Conservation (phyloP, 2,329 filamentous ascomycete genomes). For the Hymenoscyphus albidus region DNA sequence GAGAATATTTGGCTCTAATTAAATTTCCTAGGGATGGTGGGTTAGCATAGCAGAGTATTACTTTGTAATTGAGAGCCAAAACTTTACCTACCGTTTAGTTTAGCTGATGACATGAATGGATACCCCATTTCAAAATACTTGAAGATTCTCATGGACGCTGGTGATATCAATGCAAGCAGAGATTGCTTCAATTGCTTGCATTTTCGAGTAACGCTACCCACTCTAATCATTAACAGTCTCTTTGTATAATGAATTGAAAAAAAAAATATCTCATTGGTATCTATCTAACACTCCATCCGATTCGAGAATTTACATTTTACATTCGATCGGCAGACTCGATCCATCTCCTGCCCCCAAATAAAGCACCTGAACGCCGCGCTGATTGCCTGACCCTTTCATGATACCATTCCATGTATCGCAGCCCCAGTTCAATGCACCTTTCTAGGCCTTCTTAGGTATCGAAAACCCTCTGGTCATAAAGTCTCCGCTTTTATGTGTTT, state of each 20-base stretch:
- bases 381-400: neutral
- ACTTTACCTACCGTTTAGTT: neutral
- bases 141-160: neutral
- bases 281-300: neutral
- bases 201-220: too few relatives aligned
- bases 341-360: neutral
- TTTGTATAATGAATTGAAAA: neutral
- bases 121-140: neutral
- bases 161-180: neutral
- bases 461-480: constrained; percentile 58
- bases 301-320: neutral
- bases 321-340: neutral
- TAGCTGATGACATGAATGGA: neutral
- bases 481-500: constrained; percentile 42
- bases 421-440: neutral
- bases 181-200: neutral
- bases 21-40: neutral
- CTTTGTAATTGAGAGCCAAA: neutral
- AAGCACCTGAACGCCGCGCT: neutral
- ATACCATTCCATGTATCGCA: neutral
- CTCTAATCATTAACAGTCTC: too few relatives aligned
- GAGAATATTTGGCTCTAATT: constrained; percentile 1
- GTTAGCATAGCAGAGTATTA: neutral
- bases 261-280: neutral
- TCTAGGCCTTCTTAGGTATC: constrained; percentile 41